These are phyloP conservation scores for Opeltia flavorubescens DNA, from an alignment of 495 filamentous ascomycete species.

Conservation along the genomic window DNA sequence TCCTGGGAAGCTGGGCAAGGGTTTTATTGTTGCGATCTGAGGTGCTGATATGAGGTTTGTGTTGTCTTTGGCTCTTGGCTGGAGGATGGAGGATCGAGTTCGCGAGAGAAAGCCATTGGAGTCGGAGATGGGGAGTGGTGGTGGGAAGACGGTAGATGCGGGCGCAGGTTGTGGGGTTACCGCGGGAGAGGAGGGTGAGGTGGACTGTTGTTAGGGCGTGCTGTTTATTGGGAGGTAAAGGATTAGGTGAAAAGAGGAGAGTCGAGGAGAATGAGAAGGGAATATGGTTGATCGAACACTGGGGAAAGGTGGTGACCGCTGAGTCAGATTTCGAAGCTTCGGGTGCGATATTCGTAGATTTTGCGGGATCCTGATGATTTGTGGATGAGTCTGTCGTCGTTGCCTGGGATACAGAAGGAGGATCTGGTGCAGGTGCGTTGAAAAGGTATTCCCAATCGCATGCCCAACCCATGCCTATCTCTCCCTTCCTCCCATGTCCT, in stretches of 20 bases:
- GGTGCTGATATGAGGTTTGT: constrained; percentile 6
- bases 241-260: constrained; percentile 24
- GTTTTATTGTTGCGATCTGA: background rate
- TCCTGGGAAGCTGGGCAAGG: constrained; percentile 7
- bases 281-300: background rate
- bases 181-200: constrained; percentile 43
- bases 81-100: background rate
- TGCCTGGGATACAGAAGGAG: background rate
- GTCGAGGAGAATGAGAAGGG: constrained; percentile 9
- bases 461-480: constrained; percentile 68
- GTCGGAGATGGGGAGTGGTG: constrained; percentile 28
- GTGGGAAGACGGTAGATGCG: constrained; percentile 60
- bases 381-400: constrained; percentile 10
- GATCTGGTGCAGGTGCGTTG: constrained; percentile 11
- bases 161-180: constrained; percentile 45
- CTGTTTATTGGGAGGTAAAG: constrained; percentile 7
- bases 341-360: background rate
- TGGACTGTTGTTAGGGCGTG: constrained; percentile 40
- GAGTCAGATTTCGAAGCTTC: background rate
- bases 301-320: background rate
- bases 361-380: constrained; percentile 6
- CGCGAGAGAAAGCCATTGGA: constrained; percentile 37
- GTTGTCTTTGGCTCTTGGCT: constrained; percentile 9
- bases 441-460: constrained; percentile 75
- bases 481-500: constrained; percentile 61